Conservation (phyloP, 192 early-diverging fungal genomes). For the Cladochytrium replicatum region DNA sequence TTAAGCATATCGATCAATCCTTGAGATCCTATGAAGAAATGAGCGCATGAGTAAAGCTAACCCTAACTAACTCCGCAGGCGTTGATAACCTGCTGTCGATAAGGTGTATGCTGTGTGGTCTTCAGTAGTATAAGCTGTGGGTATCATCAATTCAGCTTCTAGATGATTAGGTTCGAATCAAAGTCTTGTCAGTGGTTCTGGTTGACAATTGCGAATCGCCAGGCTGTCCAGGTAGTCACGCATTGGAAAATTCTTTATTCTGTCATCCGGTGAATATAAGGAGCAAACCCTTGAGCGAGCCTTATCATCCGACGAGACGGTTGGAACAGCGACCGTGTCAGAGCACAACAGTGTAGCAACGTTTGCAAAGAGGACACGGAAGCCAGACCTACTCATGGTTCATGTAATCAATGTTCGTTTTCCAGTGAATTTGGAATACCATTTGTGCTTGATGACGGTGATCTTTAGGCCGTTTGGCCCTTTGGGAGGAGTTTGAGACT, state of each 20-base stretch:
- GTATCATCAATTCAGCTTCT: too few relatives aligned
- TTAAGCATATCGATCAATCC: constrained; percentile 65
- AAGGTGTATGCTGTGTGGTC: constrained; percentile 68
- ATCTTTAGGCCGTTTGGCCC: too few relatives aligned
- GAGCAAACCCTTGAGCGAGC: constrained; percentile 83
- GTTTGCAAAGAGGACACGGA: constrained; percentile 48
- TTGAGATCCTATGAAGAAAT: constrained; percentile 48
- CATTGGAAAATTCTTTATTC: constrained; percentile 52
- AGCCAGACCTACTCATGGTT: too few relatives aligned
- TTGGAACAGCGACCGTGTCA: constrained; percentile 62
- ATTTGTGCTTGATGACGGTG: too few relatives aligned
- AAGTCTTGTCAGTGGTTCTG: constrained; percentile 75
- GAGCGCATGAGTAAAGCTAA: background rate
- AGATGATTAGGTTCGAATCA: too few relatives aligned
- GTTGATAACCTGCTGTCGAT: constrained; percentile 26
- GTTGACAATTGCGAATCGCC: constrained; percentile 58
- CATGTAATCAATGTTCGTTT: too few relatives aligned
- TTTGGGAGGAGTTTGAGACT: too few relatives aligned
- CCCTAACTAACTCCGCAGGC: background rate
- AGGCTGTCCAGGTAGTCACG: constrained; percentile 65
- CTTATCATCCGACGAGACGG: constrained; percentile 47
- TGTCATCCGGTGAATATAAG: too few relatives aligned
- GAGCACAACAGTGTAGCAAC: constrained; percentile 57
- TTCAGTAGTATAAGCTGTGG: constrained; percentile 44
- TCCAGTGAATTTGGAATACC: too few relatives aligned